These are phyloP conservation scores for Penicillium sumatraense DNA, from an alignment of 2,329 filamentous ascomycete genomes.

Conservation along the genomic window DNA sequence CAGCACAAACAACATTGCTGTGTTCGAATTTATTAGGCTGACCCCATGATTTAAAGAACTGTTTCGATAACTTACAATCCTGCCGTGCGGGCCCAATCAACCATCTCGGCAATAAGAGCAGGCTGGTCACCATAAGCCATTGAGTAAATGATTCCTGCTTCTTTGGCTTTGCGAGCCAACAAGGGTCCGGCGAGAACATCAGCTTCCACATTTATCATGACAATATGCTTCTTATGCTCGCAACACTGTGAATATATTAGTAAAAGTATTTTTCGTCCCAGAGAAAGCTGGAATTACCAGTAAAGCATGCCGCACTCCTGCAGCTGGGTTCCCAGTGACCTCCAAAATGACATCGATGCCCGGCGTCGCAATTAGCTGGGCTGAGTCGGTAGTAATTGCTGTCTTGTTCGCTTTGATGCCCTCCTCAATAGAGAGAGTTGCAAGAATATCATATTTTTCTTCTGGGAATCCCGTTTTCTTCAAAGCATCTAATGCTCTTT, in stretches of 20 bases:
- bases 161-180: not conserved
- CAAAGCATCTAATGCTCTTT: not conserved
- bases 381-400: not conserved
- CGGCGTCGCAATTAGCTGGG: not conserved
- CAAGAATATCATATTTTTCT: not conserved
- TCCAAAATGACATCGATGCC: not conserved
- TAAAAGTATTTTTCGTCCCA: not conserved
- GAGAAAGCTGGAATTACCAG: not conserved
- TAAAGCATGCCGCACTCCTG: not conserved
- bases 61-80: not conserved
- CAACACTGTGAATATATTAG: not conserved
- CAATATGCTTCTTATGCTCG: not conserved
- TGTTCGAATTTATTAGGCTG: not conserved
- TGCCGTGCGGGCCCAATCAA: not conserved
- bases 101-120: not conserved
- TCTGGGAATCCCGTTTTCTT: not conserved
- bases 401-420: not conserved
- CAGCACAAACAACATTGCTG: not conserved
- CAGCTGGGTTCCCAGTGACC: not conserved
- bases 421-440: not conserved
- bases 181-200: not conserved
- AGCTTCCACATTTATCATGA: not conserved
- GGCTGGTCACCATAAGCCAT: not conserved
- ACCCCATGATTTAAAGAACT: too few relatives aligned
- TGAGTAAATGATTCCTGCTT: not conserved